phyloP scores from a whole-genome alignment of 208 protist genomes.

The Wallacemonas sp. region DNA sequence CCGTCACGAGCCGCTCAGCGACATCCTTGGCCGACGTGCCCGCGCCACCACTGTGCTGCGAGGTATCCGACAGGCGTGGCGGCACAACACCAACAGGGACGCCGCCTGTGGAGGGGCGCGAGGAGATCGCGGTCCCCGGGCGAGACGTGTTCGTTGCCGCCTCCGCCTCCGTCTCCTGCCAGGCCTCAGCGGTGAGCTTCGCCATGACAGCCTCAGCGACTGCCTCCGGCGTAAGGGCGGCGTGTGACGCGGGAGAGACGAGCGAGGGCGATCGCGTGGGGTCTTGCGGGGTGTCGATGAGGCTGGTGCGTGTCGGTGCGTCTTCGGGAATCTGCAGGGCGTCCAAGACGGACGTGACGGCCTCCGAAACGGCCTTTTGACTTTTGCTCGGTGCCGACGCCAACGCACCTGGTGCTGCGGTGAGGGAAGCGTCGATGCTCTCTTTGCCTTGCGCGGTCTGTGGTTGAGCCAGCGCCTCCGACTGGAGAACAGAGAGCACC shows the following conservation, averaged over 20 bases:
- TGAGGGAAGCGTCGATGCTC: no score
- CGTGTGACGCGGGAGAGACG: neutral
- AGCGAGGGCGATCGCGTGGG: neutral
- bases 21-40: neutral
- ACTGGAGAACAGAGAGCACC: constrained; percentile 52
- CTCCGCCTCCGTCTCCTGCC: neutral
- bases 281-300: no score
- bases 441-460: no score
- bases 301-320: no score
- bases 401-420: no score
- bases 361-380: no score
- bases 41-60: no score
- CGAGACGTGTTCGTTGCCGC: no score
- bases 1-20: constrained; percentile 1
- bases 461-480: constrained; percentile 1
- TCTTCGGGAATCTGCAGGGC: neutral
- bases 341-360: neutral
- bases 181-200: neutral
- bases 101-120: no score
- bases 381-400: no score
- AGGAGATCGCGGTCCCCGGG: no score
- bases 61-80: neutral
- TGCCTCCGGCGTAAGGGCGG: neutral
- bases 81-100: no score
- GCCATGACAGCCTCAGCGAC: constrained; percentile 1